These are phyloP conservation scores for Tulasnella sp. DNA, from an alignment of 768 basidiomycete species.

Conservation along the genomic window DNA sequence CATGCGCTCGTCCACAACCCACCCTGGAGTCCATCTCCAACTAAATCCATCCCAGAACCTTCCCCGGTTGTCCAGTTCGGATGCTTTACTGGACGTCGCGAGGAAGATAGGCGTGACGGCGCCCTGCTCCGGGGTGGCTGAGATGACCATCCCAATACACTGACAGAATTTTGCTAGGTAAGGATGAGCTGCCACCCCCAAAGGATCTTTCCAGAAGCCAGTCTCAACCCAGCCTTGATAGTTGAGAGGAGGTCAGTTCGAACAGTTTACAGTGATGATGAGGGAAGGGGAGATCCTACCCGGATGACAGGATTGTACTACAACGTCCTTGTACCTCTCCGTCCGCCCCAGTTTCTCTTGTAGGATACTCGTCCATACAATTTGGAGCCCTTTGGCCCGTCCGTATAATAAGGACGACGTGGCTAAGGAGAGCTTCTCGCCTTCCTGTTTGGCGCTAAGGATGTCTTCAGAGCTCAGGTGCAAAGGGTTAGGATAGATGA, in stretches of 20 bases:
- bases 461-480: conserved; percentile 3
- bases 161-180: not conserved
- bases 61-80: not conserved
- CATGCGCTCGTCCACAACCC: not conserved
- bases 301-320: conserved; percentile 7
- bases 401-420: not conserved
- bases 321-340: not conserved
- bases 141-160: not conserved
- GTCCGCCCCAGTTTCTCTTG: not conserved
- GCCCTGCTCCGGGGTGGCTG: not conserved
- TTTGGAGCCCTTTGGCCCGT: not conserved
- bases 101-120: conserved; percentile 8
- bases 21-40: conserved; percentile 1
- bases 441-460: not conserved
- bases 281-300: not conserved
- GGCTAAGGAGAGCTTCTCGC: not conserved
- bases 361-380: conserved; percentile 5
- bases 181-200: not conserved
- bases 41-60: conserved; percentile 4
- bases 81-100: not conserved
- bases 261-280: no score
- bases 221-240: not conserved
- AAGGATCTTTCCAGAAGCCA: not conserved
- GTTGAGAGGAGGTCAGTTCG: not conserved
- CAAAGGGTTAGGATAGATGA: not conserved